Conservation (phyloP, 257 asterid species). For the Striga asiatica region DNA sequence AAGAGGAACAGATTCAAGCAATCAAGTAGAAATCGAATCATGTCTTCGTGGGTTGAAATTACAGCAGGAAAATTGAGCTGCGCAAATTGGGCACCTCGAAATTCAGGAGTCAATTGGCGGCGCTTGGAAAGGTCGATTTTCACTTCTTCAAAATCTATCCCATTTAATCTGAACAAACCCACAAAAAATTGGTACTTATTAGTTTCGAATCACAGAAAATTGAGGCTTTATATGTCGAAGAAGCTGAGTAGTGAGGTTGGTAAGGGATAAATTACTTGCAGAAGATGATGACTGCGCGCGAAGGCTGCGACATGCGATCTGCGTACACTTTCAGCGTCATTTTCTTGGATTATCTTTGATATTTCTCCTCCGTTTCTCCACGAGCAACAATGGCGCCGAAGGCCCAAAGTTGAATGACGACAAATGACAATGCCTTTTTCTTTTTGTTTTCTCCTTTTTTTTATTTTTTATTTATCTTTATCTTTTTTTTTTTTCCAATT, state of each 20-base stretch:
- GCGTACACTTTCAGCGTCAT: constrained; percentile 65
- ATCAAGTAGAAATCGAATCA: background rate
- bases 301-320: constrained; percentile 87
- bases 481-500: too few species aligned
- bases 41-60: background rate
- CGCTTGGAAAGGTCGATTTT: constrained; percentile 40
- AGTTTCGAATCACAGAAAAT: background rate
- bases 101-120: constrained; percentile 62
- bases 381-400: background rate
- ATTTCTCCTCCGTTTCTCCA: constrained; percentile 11
- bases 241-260: background rate
- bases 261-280: constrained; percentile 56
- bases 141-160: constrained; percentile 80
- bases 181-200: constrained; percentile 14
- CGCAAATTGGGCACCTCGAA: constrained; percentile 29
- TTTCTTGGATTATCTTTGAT: constrained; percentile 1
- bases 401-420: background rate
- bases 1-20: too few species aligned
- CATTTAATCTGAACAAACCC: constrained; percentile 44
- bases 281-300: constrained; percentile 78
- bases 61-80: background rate
- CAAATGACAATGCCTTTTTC: background rate
- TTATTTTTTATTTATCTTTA: too few species aligned
- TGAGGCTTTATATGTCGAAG: constrained; percentile 3
- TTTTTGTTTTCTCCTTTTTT: too few species aligned